Base-by-base conservation (phyloP, 108 stramenopile genomes). In the Parmales sp. region DNA sequence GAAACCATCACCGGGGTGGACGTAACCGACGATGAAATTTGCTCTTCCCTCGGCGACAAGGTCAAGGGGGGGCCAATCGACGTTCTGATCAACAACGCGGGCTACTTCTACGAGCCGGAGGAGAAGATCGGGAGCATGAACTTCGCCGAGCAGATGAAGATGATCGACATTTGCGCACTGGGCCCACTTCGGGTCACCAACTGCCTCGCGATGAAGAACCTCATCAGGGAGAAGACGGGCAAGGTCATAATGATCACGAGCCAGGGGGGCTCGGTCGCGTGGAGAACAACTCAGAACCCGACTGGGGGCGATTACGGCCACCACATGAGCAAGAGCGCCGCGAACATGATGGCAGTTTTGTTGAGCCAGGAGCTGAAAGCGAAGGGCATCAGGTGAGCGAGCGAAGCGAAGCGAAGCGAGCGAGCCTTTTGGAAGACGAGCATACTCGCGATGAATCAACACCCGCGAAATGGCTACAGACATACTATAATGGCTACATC, bases 241-340 rank as follows among this genome's bases (percentile, higher is more conserved):
- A 79, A 51, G 37, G 45, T 87, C 50, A 66, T 74, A 25, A 83
- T 87, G 75, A 76, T 87, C 37, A 85, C 86, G n/a, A 80, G 78
- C 6, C 83, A 87, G 63, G 86, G 82, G 1, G 86, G 86, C 2
- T 81, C 82, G 5, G 54, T 84, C 64, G 38, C 28, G 1, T 83
- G 83, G 83, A 64, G 83, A 66, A 26, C 64, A 18, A 69, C 68
- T 18, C 83, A 83, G 68, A 74, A 74, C 45, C 77, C 77, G 1
- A 38, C 45, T 29, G 69, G 69, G 1, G 72, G 72, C 2, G 66
- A 81, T 37, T 77, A 75, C 64, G 78, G 72, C 16, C 83, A 80
- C 69, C 82, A 86, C 80, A 87, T 87, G 86, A 76, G 74, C 48
- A 83, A 83, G 36, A 77, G 82, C 34, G 81, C 83, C n/a, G 78